phyloP scores from a whole-genome alignment of 2,329 filamentous ascomycete species.

The Colletotrichum siamense region DNA sequence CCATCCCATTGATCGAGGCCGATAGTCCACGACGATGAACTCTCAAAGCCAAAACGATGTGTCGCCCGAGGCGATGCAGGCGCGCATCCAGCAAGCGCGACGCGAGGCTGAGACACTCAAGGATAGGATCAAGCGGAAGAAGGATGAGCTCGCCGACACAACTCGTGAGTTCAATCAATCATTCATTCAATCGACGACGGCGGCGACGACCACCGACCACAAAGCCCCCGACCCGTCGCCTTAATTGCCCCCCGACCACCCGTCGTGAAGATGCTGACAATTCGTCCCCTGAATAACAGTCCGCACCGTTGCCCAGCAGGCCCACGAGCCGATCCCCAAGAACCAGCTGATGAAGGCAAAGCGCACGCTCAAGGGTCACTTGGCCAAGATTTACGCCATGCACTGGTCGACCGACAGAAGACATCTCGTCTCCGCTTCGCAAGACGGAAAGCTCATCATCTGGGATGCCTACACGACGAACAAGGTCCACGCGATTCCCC shows the following conservation, averaged over 20 bases:
- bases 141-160: constrained; percentile 98
- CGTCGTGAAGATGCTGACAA: constrained; percentile 24
- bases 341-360: constrained; percentile 96
- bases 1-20: constrained; percentile 11
- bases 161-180: constrained; percentile 74
- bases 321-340: constrained; percentile 89
- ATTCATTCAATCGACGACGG: background rate
- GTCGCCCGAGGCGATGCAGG: constrained; percentile 84
- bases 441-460: constrained; percentile 99
- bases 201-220: background rate
- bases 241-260: constrained; percentile 1
- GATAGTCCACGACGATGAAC: constrained; percentile 52
- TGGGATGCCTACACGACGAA: constrained; percentile 99
- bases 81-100: constrained; percentile 88
- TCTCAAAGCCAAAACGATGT: constrained; percentile 65
- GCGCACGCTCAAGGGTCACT: constrained; percentile 94
- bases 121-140: constrained; percentile 99
- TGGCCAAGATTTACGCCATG: constrained; percentile 99
- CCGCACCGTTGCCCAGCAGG: constrained; percentile 88
- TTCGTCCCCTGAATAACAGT: constrained; percentile 57
- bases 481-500: constrained; percentile 97
- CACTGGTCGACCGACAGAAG: constrained; percentile 99
- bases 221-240: background rate
- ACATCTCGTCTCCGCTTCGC: constrained; percentile 96
- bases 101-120: constrained; percentile 98